Conservation (phyloP, 1,139 yeast genomes). For the Geotrichum aggregatum region DNA sequence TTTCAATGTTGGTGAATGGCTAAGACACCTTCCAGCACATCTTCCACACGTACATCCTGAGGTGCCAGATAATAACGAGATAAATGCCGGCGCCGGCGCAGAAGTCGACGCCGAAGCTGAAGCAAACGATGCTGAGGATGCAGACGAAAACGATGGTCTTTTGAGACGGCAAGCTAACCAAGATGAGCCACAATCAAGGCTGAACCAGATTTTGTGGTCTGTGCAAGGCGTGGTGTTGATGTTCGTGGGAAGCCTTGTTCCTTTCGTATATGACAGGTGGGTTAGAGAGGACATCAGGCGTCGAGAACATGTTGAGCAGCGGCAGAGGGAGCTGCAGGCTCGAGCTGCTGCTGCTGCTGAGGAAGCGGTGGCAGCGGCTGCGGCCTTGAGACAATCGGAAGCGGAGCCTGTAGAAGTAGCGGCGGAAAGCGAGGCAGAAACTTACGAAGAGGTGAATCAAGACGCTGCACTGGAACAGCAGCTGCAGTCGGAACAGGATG, state of each 20-base stretch:
- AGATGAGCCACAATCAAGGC: conserved; percentile 1
- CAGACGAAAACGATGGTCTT: background rate
- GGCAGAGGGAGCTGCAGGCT: background rate
- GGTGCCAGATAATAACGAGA: conserved; percentile 1
- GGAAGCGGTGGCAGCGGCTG: background rate
- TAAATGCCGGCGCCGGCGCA: background rate
- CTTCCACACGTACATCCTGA: conserved; percentile 13
- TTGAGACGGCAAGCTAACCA: background rate
- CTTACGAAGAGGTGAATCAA: background rate
- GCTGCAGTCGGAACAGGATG: background rate
- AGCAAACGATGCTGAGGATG: background rate
- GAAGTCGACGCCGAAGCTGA: background rate
- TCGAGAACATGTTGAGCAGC: conserved; percentile 22
- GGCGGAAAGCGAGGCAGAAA: background rate
- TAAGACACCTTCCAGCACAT: background rate
- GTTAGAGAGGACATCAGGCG: conserved; percentile 25
- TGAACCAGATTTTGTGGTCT: conserved; percentile 1
- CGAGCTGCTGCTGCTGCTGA: background rate
- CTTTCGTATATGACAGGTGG: conserved; percentile 31
- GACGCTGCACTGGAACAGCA: too few species aligned
- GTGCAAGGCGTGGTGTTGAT: conserved; percentile 20
- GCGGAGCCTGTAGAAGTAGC: too few species aligned
- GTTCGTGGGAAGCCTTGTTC: conserved; percentile 29
- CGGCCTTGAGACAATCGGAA: background rate
- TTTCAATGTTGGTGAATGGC: background rate